These are phyloP conservation scores for Nakaseomyces sp. DNA, from an alignment of 1,139 yeast species.

Conservation along the genomic window DNA sequence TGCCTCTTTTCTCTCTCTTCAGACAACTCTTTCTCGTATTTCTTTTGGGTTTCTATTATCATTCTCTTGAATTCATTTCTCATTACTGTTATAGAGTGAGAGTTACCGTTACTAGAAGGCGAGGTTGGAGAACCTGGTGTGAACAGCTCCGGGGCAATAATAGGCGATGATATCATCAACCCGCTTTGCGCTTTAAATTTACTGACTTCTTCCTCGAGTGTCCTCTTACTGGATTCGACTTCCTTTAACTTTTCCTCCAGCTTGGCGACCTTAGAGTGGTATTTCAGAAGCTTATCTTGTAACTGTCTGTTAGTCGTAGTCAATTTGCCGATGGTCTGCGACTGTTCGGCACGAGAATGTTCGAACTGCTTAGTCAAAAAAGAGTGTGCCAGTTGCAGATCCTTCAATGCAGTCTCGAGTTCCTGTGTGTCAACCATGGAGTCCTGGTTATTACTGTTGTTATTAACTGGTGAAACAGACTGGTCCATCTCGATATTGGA, in stretches of 20 bases:
- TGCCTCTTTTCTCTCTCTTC: slow-evolving; percentile 23
- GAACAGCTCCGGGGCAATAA: slow-evolving; percentile 11
- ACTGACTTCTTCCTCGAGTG: slow-evolving; percentile 8
- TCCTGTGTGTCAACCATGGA: slow-evolving; percentile 9
- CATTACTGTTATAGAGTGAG: slow-evolving; percentile 26
- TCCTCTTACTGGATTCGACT: slow-evolving; percentile 8
- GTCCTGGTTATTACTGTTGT: background rate
- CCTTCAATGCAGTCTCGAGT: slow-evolving; percentile 27
- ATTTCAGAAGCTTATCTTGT: slow-evolving; percentile 25
- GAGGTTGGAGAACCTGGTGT: slow-evolving; percentile 14
- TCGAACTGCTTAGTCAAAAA: slow-evolving; percentile 30
- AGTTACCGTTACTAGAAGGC: slow-evolving; percentile 7
- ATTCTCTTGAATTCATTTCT: slow-evolving; percentile 28
- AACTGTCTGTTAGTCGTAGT: slow-evolving; percentile 26
- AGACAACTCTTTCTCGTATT: slow-evolving; percentile 25
- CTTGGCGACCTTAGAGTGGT: slow-evolving; percentile 19
- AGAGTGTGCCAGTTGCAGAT: slow-evolving; percentile 30
- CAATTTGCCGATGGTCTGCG: slow-evolving; percentile 26
- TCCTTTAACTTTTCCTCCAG: slow-evolving; percentile 16
- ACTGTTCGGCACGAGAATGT: slow-evolving; percentile 26
- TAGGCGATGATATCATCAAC: slow-evolving; percentile 11
- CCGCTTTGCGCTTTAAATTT: slow-evolving; percentile 6
- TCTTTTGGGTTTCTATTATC: slow-evolving; percentile 26
- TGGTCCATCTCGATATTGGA: slow-evolving; percentile 2
- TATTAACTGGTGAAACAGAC: background rate